Evolutionary conservation across 2,329 filamentous ascomycete species (phyloP).

Genomic region (Sclerotinia nivalis): DNA sequence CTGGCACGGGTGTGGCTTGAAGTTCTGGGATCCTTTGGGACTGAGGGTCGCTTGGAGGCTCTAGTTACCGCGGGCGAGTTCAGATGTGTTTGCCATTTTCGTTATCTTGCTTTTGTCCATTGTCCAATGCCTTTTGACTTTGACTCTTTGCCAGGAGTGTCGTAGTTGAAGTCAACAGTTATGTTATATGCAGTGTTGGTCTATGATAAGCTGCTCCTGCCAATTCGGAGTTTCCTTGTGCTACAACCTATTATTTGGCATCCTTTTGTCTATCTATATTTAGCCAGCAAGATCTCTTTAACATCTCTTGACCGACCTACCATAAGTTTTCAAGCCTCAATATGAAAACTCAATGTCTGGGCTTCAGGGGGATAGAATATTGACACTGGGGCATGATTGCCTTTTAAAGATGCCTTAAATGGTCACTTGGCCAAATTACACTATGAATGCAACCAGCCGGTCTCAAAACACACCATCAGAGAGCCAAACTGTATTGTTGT

Average conservation of each 20-base stretch:
- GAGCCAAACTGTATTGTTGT: too few relatives aligned
- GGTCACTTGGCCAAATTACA: too few relatives aligned
- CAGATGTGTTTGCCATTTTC: background rate
- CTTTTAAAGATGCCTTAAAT: too few relatives aligned
- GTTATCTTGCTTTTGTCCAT: background rate
- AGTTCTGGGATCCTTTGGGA: accelerated
- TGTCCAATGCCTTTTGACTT: background rate
- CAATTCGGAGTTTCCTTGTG: background rate
- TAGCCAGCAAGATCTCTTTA: background rate
- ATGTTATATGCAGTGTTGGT: too few relatives aligned
- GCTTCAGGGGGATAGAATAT: too few relatives aligned
- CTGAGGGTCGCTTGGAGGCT: accelerated
- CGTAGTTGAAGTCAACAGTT: background rate
- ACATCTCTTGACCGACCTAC: too few relatives aligned
- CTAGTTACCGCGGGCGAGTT: background rate
- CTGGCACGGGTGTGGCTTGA: too few relatives aligned
- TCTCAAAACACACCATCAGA: too few relatives aligned
- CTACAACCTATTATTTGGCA: background rate
- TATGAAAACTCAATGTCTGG: too few relatives aligned
- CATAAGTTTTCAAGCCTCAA: too few relatives aligned
- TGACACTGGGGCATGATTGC: too few relatives aligned
- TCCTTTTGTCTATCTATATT: background rate
- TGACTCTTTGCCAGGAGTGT: background rate
- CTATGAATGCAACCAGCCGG: too few relatives aligned
- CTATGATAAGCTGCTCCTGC: background rate